Evolutionary conservation across 164 flowering plant species (phyloP).

Genomic region (Vitis riparia): DNA sequence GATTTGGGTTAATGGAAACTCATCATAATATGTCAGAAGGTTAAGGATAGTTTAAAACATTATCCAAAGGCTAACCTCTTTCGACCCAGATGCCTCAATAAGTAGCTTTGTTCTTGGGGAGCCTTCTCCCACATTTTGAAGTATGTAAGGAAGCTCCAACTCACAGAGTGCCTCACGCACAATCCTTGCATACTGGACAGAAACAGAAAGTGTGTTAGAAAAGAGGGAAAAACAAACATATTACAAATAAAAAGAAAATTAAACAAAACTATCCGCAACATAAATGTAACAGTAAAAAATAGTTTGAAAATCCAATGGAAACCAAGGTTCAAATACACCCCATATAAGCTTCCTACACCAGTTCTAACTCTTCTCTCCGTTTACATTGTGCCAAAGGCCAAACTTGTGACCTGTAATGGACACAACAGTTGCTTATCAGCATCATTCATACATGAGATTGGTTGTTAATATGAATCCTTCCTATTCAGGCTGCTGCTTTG

Average conservation of each 20-base stretch:
- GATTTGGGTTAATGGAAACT: background rate
- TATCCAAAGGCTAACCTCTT: conserved; percentile 36
- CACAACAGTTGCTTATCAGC: background rate
- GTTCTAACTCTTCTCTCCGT: background rate
- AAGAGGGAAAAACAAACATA: background rate
- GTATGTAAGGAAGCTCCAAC: conserved; percentile 75
- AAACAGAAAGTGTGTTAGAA: background rate
- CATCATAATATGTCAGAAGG: background rate
- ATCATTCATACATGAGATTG: background rate
- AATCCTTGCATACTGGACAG: conserved; percentile 58
- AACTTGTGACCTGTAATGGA: background rate
- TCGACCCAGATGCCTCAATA: conserved; percentile 46
- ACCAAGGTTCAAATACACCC: background rate
- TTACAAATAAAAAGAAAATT: background rate
- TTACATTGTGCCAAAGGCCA: background rate
- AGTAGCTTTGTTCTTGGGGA: conserved; percentile 43
- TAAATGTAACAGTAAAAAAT: too few species aligned
- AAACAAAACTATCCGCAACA: background rate
- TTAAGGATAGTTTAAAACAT: background rate
- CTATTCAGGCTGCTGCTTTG: too few species aligned
- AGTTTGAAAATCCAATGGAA: background rate
- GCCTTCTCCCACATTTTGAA: conserved; percentile 69
- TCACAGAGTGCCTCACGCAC: conserved; percentile 82
- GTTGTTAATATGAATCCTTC: too few species aligned
- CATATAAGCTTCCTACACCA: background rate